Evolutionary conservation across 352 stramenopile species (phyloP).

Genomic region (Phytopythium sindhum): DNA sequence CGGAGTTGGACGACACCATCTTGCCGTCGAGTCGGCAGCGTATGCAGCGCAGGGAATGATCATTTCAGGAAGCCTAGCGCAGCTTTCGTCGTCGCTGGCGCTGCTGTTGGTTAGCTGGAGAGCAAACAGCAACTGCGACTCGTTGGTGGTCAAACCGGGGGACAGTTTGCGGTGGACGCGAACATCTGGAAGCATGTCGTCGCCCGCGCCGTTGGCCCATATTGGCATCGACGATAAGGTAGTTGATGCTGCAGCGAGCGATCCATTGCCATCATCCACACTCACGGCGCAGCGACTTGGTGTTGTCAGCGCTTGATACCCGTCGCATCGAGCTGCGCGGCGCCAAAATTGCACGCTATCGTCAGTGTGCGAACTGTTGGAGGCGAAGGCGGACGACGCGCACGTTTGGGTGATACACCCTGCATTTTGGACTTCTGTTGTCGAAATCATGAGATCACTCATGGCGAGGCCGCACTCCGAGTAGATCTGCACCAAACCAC

Average conservation of each 20-base stretch:
- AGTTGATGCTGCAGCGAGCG: background rate
- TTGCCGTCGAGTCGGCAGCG: background rate
- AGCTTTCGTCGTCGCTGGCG: slow-evolving; percentile 15
- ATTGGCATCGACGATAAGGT: background rate
- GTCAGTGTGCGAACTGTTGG: background rate
- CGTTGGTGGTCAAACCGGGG: background rate
- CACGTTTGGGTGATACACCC: slow-evolving; percentile 12
- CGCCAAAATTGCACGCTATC: slow-evolving; percentile 7
- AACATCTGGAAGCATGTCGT: background rate
- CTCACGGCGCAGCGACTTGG: background rate
- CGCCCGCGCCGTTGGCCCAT: background rate
- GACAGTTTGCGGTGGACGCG: background rate
- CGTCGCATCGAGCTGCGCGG: background rate
- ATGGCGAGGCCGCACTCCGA: slow-evolving; percentile 27
- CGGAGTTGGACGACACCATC: slow-evolving; percentile 25
- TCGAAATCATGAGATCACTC: slow-evolving; percentile 27
- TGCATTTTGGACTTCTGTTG: slow-evolving; percentile 14
- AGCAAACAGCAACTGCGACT: slow-evolving; percentile 6
- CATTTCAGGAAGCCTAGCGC: slow-evolving; percentile 18
- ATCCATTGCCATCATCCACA: background rate
- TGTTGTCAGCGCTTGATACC: background rate
- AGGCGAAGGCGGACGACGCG: background rate
- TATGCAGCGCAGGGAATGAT: slow-evolving; percentile 32
- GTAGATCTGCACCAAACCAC: slow-evolving; percentile 18
- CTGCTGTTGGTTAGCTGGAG: slow-evolving; percentile 5